phyloP scores from a whole-genome alignment of 1,284 basidiomycete species.

The Sanguinoderma infundibulare region DNA sequence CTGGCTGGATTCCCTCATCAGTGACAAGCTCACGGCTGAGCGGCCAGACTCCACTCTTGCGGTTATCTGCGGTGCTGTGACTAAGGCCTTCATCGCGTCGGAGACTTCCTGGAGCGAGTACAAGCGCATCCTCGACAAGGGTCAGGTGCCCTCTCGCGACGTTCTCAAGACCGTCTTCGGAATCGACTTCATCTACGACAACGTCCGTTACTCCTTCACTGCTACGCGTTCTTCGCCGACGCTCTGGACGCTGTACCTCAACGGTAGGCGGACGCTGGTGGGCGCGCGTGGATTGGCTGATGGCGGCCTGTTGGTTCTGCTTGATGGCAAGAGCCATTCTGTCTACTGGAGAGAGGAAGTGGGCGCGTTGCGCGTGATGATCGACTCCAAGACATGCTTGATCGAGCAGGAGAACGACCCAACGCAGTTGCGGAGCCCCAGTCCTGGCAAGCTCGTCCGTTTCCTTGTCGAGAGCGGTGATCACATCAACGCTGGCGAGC shows the following conservation, averaged over 20 bases:
- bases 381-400: conserved; percentile 96
- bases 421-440: conserved; percentile 94
- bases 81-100: conserved; percentile 91
- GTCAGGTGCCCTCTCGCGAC: conserved; percentile 95
- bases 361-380: conserved; percentile 90
- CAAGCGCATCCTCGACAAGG: conserved; percentile 96
- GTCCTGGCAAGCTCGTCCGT: conserved; percentile 95
- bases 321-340: conserved; percentile 96
- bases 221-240: conserved; percentile 89
- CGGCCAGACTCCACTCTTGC: conserved; percentile 92
- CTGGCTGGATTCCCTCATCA: conserved; percentile 98
- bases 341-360: conserved; percentile 99
- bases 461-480: conserved; percentile 98
- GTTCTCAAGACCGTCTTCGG: conserved; percentile 97
- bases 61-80: conserved; percentile 96
- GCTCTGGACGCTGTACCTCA: conserved; percentile 94
- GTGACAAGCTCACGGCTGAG: conserved; percentile 95
- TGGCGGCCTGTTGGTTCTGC: conserved; percentile 90
- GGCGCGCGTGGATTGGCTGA: conserved; percentile 92
- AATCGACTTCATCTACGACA: conserved; percentile 98
- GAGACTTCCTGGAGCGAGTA: conserved; percentile 94
- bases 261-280: conserved; percentile 91
- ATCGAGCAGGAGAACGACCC: conserved; percentile 99
- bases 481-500: conserved; percentile 94
- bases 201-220: conserved; percentile 94